Base-by-base conservation (phyloP, 371 early-diverging fungal genomes). In the Apophysomyces elegans region DNA sequence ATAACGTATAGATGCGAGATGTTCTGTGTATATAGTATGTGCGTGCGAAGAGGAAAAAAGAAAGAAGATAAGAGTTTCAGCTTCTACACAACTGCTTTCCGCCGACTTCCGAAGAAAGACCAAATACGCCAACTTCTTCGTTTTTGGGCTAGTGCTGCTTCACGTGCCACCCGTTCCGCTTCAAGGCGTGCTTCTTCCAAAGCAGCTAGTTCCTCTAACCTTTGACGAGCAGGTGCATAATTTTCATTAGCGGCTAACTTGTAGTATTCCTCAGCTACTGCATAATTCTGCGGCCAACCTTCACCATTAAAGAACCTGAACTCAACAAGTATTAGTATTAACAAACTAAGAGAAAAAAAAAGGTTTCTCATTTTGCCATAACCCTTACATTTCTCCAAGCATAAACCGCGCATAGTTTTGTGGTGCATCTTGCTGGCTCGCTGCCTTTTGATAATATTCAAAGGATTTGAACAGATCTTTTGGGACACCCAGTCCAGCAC, bases 391-490 rank as follows among this genome's bases (percentile, higher is more conserved):
- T 70, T 82, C 82, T 47, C 79, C 82, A 12, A 82, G 54, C 76
- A 77, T 79, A 58, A 70, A 82, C n/a, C 76, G 69, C 11, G 82
- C 77, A 72, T 82, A 77, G 50, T 77, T 79, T 56, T 79, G 79
- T n/a, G 82, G 78, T 13, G 79, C 72, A 60, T 79, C 78, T 60
- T 74, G 77, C 46, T 82, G 82, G 63, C 72, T 82, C 9, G 82
- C 82, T 4, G 82, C 82, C 21, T 79, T 82, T 58, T 82, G 79
- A 58, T 82, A 82, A 46, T 79, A 82, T 46, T 79, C 77, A 66
- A 79, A 82, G 14, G 82, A 75, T 13, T 65, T 61, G 41, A 77
- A 39, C 9, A 68, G 38, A 61, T 82, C 79, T 56, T 74, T 75
- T 9, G 77, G 79, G 1, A 82, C 79, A 7, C 79, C 79, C 44